Conservation (phyloP, 148 eudicot genomes). For the Silene latifolia region DNA sequence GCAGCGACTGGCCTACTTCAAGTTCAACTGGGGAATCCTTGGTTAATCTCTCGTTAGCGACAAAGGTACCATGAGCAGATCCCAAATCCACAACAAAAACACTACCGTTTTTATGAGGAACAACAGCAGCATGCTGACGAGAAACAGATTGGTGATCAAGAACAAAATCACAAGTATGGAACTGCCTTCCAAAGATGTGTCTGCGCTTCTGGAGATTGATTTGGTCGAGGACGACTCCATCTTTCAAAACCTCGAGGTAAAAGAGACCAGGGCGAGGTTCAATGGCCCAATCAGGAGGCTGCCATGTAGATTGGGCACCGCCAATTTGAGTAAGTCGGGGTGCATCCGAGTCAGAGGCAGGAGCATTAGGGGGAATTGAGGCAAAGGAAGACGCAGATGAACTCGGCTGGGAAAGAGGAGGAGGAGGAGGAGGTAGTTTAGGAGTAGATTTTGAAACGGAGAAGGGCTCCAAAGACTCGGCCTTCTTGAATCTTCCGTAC, state of each 20-base stretch:
- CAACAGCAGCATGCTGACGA: slow-evolving; percentile 94
- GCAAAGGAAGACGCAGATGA: slow-evolving; percentile 28
- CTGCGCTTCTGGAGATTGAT: slow-evolving; percentile 67
- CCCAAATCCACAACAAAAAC: slow-evolving; percentile 88
- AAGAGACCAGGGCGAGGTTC: slow-evolving; percentile 87
- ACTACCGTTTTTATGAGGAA: slow-evolving; percentile 98
- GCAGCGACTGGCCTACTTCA: slow-evolving; percentile 84
- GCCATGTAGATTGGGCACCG: slow-evolving; percentile 88
- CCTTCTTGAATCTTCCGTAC: slow-evolving; percentile 96
- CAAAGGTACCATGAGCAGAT: slow-evolving; percentile 98
- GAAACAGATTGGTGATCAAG: slow-evolving; percentile 97
- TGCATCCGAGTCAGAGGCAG: slow-evolving; percentile 25
- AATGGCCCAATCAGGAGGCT: slow-evolving; percentile 98
- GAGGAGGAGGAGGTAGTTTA: slow-evolving; percentile 27
- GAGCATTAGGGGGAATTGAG: slow-evolving; percentile 34
- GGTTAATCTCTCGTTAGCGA: slow-evolving; percentile 83
- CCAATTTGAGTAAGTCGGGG: slow-evolving; percentile 65
- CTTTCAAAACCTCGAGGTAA: slow-evolving; percentile 88
- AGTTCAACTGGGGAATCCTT: slow-evolving; percentile 89
- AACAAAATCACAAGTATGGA: slow-evolving; percentile 89
- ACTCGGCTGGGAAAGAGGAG: slow-evolving; percentile 22
- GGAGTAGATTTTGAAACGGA: slow-evolving; percentile 46
- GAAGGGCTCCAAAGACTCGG: slow-evolving; percentile 80
- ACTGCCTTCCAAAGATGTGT: slow-evolving; percentile 88
- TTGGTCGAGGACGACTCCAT: slow-evolving; percentile 62